A percentile compares a stretch with the other conserved stretches of the same genome.
Conservation (phyloP, 108 stramenopile species). For the Epipyxis sp. region DNA sequence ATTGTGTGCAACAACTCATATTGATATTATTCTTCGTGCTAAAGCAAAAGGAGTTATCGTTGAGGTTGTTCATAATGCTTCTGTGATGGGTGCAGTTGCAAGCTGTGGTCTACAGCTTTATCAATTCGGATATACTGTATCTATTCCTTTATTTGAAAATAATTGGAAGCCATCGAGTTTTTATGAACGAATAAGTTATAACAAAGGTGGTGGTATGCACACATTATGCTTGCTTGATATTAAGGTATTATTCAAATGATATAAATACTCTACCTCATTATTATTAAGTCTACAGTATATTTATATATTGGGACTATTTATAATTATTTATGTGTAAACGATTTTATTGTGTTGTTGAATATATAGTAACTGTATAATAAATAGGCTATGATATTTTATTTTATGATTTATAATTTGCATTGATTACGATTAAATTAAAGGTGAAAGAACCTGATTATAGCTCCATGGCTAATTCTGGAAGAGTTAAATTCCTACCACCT, state of each 20-base stretch:
- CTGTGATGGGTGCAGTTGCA: conserved; percentile 96
- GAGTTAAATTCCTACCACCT: conserved; percentile 82
- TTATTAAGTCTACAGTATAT: too few species aligned
- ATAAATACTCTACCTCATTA: background rate
- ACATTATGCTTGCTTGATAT: conserved; percentile 86
- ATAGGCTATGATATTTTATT: too few species aligned
- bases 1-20: conserved; percentile 94
- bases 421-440: too few species aligned
- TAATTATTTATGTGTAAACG: too few species aligned
- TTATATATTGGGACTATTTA: too few species aligned
- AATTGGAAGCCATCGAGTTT: conserved; percentile 89
- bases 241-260: conserved; percentile 37
- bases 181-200: conserved; percentile 90
- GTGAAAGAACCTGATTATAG: conserved; percentile 98
- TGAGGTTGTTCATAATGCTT: conserved; percentile 95
- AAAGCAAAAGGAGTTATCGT: conserved; percentile 68
- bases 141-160: conserved; percentile 88
- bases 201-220: conserved; percentile 93
- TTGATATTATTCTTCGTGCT: conserved; percentile 87
- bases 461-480: conserved; percentile 79
- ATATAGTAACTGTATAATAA: too few species aligned
- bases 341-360: too few species aligned
- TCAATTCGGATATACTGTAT: conserved; percentile 95
- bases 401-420: too few species aligned
- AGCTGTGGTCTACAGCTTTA: conserved; percentile 94